Base-by-base conservation (phyloP, 352 stramenopile species). In the Globisporangium alternatum region DNA sequence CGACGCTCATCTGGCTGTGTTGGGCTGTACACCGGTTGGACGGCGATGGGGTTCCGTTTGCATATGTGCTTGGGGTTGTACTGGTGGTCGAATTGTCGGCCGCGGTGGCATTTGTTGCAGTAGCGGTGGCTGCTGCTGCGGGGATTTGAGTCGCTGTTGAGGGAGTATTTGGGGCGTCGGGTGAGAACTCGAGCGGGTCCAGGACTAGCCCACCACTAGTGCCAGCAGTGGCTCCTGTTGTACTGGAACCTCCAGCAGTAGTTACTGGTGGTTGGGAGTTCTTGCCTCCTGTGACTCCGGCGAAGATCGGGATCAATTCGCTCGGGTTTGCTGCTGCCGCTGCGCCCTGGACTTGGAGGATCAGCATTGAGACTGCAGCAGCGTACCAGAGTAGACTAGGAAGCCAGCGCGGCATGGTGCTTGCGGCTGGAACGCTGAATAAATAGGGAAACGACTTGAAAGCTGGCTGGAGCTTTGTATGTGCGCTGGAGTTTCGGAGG, bases 1-100 rank as follows among this genome's bases (percentile, higher is more conserved):
- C 60, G 41, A 66, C 39, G 60, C 60, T 66, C 17, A 66, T 41
- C 28, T 43, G 17, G 51, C 31, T 22, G n/a, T n/a, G 30, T n/a
- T 49, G 31, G 21, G 37, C 48, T 8, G 21, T 15, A 15, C 58
- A 56, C 8, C n/a, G 47, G 21, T n/a, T 15, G 31, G 22, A 31
- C 10, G 52, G n/a, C 17, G 60, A 33, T n/a, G 60, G 25, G 9
- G 15, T 3, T 44, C n/a, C 17, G 1, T n/a, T 19, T 51, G 48
- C 4, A 15, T 1, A 10, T 19, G 37, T 3, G 4, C 12, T 45
- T 5, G 25, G 8, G 5, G 22, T 31, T 28, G 37, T 17, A 22
- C 19, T 41, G 10, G 39, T 28, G 8, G 35, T 53, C 8, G 41
- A n/a, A 31, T 53, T 53, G 17, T 1, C 25, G 25, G 55, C 13